Conservation (phyloP, 192 early-diverging fungal genomes). For the Coemansia sp. region DNA sequence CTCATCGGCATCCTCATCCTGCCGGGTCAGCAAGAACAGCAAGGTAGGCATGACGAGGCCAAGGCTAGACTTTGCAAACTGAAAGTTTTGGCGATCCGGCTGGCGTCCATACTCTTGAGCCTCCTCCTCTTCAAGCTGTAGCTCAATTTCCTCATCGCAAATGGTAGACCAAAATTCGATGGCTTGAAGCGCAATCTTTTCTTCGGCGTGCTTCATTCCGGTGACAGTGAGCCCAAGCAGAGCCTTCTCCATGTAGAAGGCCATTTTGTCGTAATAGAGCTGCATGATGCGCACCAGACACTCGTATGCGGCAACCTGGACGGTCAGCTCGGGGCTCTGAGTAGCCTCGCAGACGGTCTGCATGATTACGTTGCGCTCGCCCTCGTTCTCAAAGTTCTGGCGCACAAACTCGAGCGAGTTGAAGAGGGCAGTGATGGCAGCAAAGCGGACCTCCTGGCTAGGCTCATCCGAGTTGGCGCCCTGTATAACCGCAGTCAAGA, state of each 20-base stretch:
- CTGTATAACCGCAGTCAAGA: constrained; percentile 92
- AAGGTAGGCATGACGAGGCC: constrained; percentile 84
- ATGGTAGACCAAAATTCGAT: constrained; percentile 99
- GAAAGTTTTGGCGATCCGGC: constrained; percentile 56
- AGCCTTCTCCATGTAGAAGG: constrained; percentile 95
- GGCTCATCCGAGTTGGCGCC: constrained; percentile 94
- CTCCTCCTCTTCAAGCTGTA: constrained; percentile 62
- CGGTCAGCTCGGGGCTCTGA: constrained; percentile 67
- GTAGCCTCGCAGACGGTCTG: constrained; percentile 97
- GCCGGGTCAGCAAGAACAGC: constrained; percentile 87
- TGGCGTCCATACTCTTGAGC: constrained; percentile 54
- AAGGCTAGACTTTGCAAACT: constrained; percentile 78
- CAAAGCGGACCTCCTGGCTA: constrained; percentile 81
- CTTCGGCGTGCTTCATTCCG: constrained; percentile 88
- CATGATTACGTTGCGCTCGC: constrained; percentile 98
- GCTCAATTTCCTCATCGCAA: constrained; percentile 90
- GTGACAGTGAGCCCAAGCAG: constrained; percentile 85
- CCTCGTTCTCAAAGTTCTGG: constrained; percentile 89
- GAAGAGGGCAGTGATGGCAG: constrained; percentile 85
- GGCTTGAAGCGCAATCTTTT: constrained; percentile 91
- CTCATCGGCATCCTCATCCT: constrained; percentile 97
- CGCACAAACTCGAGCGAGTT: constrained; percentile 96
- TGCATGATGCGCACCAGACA: constrained; percentile 97
- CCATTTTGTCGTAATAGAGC: constrained; percentile 96
- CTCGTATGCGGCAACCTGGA: constrained; percentile 89